phyloP scores from a whole-genome alignment of 192 early-diverging fungal genomes.

The Coemansia aciculifera region DNA sequence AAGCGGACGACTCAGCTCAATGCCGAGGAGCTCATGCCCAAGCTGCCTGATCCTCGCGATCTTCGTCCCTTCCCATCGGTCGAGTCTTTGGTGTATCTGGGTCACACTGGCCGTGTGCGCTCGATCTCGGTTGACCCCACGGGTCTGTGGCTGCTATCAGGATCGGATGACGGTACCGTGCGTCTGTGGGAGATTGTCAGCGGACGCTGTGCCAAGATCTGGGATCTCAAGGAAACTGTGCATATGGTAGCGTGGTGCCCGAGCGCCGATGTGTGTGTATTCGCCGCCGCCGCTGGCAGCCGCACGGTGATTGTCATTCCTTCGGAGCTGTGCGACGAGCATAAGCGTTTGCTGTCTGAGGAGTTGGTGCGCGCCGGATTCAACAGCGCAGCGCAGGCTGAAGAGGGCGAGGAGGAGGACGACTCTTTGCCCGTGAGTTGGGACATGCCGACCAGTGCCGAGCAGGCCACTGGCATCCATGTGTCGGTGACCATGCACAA shows the following conservation, averaged over 20 bases:
- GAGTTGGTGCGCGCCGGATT: conserved; percentile 47
- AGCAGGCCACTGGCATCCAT: conserved; percentile 52
- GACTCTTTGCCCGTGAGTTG: conserved; percentile 49
- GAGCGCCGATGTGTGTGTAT: conserved; percentile 68
- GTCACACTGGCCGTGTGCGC: conserved; percentile 82
- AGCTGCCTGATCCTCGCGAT: conserved; percentile 92
- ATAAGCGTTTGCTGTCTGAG: conserved; percentile 36
- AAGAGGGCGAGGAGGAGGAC: conserved; percentile 36
- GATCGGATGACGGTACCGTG: conserved; percentile 87
- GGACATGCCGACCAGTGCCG: conserved; percentile 56
- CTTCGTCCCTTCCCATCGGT: conserved; percentile 90
- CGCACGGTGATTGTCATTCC: conserved; percentile 60
- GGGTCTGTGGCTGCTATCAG: conserved; percentile 88
- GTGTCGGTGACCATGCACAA: conserved; percentile 58
- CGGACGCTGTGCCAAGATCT: conserved; percentile 79
- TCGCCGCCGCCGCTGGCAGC: conserved; percentile 73
- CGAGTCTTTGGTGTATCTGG: conserved; percentile 74
- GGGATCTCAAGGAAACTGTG: conserved; percentile 71
- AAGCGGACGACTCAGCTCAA: conserved; percentile 88
- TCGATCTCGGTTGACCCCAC: conserved; percentile 85
- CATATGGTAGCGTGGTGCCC: conserved; percentile 89
- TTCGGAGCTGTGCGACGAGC: conserved; percentile 48
- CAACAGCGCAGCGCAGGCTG: conserved; percentile 15
- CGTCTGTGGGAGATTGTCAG: conserved; percentile 90
- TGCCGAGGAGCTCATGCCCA: conserved; percentile 90